Percentiles rank a stretch among this genome's conserved stretches.
Conservation (phyloP, 2,329 filamentous ascomycete genomes). For the Xylaria sp. region DNA sequence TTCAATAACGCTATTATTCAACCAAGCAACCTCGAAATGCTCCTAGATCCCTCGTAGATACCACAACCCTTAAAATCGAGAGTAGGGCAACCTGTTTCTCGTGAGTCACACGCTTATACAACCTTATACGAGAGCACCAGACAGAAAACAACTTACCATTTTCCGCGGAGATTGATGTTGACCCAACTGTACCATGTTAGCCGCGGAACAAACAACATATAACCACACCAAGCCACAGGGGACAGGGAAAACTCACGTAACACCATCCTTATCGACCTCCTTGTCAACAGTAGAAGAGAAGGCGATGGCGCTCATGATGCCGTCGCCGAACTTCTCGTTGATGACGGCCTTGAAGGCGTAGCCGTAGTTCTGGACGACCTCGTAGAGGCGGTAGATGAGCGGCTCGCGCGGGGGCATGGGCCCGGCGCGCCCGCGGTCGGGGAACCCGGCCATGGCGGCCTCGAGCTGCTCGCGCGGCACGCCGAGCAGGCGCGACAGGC, state of each 20-base stretch:
- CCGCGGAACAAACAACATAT: too few species aligned
- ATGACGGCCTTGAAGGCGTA: conserved; percentile 94
- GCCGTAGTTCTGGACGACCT: conserved; percentile 96
- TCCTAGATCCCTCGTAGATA: too few species aligned
- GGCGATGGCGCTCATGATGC: conserved; percentile 95
- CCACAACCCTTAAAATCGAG: conserved; percentile 37
- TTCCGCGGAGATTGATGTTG: conserved; percentile 38
- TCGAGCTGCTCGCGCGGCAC: conserved; percentile 61
- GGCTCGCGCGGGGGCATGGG: conserved; percentile 87
- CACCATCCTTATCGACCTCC: conserved; percentile 83
- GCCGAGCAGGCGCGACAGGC: conserved; percentile 66
- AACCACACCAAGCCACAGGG: not conserved
- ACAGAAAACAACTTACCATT: conserved; percentile 32
- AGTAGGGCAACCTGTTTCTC: conserved; percentile 33
- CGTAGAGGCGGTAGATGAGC: conserved; percentile 86
- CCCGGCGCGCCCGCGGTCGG: conserved; percentile 76
- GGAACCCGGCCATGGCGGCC: conserved; percentile 70
- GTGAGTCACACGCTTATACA: conserved; percentile 14
- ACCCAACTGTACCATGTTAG: conserved; percentile 33
- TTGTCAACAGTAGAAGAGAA: conserved; percentile 93
- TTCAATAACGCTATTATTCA: too few species aligned
- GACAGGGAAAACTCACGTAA: conserved; percentile 45
- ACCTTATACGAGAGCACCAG: not conserved
- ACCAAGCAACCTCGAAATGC: too few species aligned
- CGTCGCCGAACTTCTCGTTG: conserved; percentile 93